These are phyloP conservation scores for Ophiocordyceps camponoti-saundersi DNA, from an alignment of 2,329 filamentous ascomycete genomes.

Conservation along the genomic window DNA sequence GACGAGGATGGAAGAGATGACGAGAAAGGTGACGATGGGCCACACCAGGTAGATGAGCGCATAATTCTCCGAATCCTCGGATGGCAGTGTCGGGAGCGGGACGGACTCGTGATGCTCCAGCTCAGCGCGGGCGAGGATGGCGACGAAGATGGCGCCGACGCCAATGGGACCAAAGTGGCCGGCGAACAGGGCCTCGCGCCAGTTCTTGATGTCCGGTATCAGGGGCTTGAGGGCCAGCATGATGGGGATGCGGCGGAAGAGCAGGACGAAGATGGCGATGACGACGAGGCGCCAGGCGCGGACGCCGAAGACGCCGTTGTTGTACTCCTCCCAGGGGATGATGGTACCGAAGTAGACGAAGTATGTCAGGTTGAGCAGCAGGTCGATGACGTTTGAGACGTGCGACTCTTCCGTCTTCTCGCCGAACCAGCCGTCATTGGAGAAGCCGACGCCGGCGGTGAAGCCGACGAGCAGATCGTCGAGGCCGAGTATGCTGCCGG, in stretches of 20 bases:
- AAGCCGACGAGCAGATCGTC: constrained; percentile 94
- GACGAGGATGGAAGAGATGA: constrained; percentile 85
- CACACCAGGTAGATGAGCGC: constrained; percentile 74
- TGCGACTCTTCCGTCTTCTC: constrained; percentile 97
- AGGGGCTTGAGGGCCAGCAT: constrained; percentile 84
- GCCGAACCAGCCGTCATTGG: constrained; percentile 97
- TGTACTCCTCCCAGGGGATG: constrained; percentile 89
- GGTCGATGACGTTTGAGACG: constrained; percentile 96
- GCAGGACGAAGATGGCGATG: constrained; percentile 79
- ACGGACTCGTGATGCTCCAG: constrained; percentile 62
- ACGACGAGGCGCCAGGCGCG: constrained; percentile 84
- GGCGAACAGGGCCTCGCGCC: constrained; percentile 91
- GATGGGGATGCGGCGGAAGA: constrained; percentile 89
- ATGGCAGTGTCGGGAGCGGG: constrained; percentile 47
- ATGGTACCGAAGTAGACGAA: constrained; percentile 97
- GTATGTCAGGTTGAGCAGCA: constrained; percentile 91
- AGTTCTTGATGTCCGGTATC: constrained; percentile 95
- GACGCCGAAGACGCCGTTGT: constrained; percentile 55
- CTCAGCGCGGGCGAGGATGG: constrained; percentile 85
- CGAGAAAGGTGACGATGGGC: constrained; percentile 89
- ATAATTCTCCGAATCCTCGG: constrained; percentile 37
- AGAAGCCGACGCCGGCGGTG: constrained; percentile 92
- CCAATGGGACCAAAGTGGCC: constrained; percentile 97
- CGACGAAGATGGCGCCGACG: constrained; percentile 89
- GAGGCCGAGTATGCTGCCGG: constrained; percentile 76